Evolutionary conservation across 768 basidiomycete species (phyloP).

Genomic region (Tubosaeta brunneosetosa): DNA sequence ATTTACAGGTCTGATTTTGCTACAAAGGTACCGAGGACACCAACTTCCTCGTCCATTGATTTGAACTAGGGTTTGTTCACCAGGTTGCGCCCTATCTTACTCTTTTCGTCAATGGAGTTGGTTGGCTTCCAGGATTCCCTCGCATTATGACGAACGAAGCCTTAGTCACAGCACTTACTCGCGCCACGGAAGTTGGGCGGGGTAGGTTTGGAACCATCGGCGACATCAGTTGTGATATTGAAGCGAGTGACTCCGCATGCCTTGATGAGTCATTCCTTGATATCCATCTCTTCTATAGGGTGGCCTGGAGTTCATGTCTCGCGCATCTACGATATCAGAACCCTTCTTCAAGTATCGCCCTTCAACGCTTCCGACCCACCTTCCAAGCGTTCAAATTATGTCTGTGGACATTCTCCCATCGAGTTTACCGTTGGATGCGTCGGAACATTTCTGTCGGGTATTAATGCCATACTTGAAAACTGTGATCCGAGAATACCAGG

Average conservation of each 20-base stretch:
- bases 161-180: conserved; percentile 45
- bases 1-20: conserved; percentile 65
- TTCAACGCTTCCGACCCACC: conserved; percentile 35
- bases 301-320: conserved; percentile 77
- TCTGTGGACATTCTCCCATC: conserved; percentile 90
- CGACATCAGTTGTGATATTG: conserved; percentile 88
- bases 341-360: conserved; percentile 63
- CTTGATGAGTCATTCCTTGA: neutral
- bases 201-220: conserved; percentile 69
- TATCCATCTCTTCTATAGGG: conserved; percentile 43
- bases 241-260: conserved; percentile 37
- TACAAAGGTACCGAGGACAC: conserved; percentile 45
- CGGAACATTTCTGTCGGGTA: conserved; percentile 63
- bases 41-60: neutral
- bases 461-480: conserved; percentile 65
- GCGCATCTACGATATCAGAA: conserved; percentile 69
- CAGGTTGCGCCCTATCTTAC: conserved; percentile 85
- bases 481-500: conserved; percentile 43
- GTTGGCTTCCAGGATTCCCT: conserved; percentile 78
- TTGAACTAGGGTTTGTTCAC: neutral
- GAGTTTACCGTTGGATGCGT: conserved; percentile 77
- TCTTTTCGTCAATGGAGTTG: conserved; percentile 80
- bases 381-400: conserved; percentile 72
- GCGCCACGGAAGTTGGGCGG: conserved; percentile 46
- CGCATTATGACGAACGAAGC: conserved; percentile 70